phyloP scores from a whole-genome alignment of 352 stramenopile genomes.

The Thalassiosira sp. region DNA sequence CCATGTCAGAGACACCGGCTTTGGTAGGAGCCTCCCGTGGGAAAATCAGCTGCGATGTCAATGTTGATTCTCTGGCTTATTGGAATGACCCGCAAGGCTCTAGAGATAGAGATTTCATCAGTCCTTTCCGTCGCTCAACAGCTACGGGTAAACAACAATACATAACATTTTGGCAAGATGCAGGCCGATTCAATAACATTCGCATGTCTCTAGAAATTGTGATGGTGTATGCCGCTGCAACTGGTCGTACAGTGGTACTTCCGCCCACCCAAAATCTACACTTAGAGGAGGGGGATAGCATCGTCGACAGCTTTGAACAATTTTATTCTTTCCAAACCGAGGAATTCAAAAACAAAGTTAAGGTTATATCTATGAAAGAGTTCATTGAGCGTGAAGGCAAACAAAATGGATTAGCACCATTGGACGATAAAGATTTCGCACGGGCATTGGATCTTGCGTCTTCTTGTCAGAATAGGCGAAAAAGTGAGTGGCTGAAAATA shows the following conservation, averaged over 20 bases:
- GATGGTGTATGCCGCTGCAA: constrained; percentile 72
- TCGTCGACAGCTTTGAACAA: constrained; percentile 69
- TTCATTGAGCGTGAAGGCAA: constrained; percentile 82
- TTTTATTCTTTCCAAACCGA: constrained; percentile 79
- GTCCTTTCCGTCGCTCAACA: constrained; percentile 47
- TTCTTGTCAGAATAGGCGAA: constrained; percentile 65
- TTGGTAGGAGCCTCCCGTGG: constrained; percentile 62
- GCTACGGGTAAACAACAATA: constrained; percentile 65
- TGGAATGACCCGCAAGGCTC: constrained; percentile 76
- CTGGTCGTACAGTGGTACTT: constrained; percentile 86
- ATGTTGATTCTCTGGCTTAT: constrained; percentile 76
- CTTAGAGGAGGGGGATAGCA: constrained; percentile 56
- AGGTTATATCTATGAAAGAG: constrained; percentile 84
- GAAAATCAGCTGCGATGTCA: constrained; percentile 68
- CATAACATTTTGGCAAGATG: constrained; percentile 87
- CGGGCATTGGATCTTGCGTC: constrained; percentile 24
- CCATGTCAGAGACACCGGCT: constrained; percentile 64
- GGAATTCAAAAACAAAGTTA: constrained; percentile 74
- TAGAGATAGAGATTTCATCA: constrained; percentile 61
- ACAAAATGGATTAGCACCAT: constrained; percentile 46
- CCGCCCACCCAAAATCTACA: constrained; percentile 83
- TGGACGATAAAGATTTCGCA: constrained; percentile 64
- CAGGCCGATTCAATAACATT: constrained; percentile 85
- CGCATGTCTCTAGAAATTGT: constrained; percentile 87
- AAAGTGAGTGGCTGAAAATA: constrained; percentile 33